Evolutionary conservation across 2,329 filamentous ascomycete species (phyloP).

Genomic region (Calonectria pseudoturangicola): DNA sequence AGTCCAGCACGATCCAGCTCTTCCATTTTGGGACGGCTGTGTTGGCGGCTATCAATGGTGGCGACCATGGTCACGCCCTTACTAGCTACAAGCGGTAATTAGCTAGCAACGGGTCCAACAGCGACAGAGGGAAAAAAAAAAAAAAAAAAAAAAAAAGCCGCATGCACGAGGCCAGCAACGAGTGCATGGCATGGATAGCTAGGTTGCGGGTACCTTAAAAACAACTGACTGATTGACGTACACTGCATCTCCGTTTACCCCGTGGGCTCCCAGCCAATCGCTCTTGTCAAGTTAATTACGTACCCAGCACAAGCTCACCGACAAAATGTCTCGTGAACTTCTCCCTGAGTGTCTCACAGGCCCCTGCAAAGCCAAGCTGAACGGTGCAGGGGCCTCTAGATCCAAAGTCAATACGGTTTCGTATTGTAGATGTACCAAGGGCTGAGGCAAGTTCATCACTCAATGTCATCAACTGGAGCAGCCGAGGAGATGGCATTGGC

Average conservation of each 20-base stretch:
- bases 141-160: constrained; percentile 39
- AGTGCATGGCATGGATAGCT: constrained; percentile 28
- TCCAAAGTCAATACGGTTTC: not conserved
- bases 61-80: not conserved
- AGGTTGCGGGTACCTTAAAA: constrained; percentile 25
- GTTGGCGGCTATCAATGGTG: not conserved
- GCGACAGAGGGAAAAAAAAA: constrained; percentile 26
- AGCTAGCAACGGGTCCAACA: constrained; percentile 5
- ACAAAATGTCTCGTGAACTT: constrained; percentile 40
- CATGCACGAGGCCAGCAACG: constrained; percentile 36
- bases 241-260: constrained; percentile 33
- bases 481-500: not conserved
- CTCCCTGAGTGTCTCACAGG: constrained; percentile 29
- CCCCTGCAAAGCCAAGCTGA: constrained; percentile 25
- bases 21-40: constrained; percentile 3
- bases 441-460: constrained; percentile 2
- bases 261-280: constrained; percentile 31
- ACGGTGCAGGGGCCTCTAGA: not conserved
- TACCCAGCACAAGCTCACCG: constrained; percentile 29
- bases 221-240: constrained; percentile 32
- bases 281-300: constrained; percentile 25
- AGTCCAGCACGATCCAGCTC: not conserved
- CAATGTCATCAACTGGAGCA: constrained; percentile 3
- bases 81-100: constrained; percentile 14
- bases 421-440: constrained; percentile 12